Base-by-base conservation (phyloP, 768 basidiomycete species). In the Symmetrospora coprosmae region DNA sequence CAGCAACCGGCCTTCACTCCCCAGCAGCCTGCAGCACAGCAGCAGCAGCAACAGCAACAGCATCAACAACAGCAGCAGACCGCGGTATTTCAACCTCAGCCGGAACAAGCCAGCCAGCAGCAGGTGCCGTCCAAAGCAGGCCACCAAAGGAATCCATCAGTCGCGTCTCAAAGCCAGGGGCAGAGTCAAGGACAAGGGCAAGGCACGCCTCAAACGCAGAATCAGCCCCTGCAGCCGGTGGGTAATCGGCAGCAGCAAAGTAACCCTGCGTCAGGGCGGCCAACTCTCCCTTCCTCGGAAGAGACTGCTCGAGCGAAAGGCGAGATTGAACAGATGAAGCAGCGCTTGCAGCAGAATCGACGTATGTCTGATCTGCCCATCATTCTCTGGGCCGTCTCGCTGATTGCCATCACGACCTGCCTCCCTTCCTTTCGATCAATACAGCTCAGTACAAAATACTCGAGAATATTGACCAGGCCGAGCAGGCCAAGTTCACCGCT, bases 401-500 rank as follows among this genome's bases (percentile, higher is more conserved):
- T n/a, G n/a, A n/a, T n/a, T n/a, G n/a, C n/a, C n/a, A n/a, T n/a
- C n/a, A n/a, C n/a, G n/a, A n/a, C n/a, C n/a, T n/a, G n/a, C n/a
- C n/a, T n/a, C n/a, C n/a, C n/a, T n/a, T n/a, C n/a, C n/a, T n/a
- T n/a, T n/a, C n/a, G n/a, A n/a, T n/a, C n/a, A n/a, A n/a, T n/a
- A n/a, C 25, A 46, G 43, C 43, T 11, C 43, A 46, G 11, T 37
- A 63, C 53, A 62, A 65, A 40, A 21, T 34, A 0, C 14, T 66
- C 37, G 46, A 62, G 16, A 47, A 11, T 17, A 37, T 65, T 2
- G 23, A 64, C 11, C 60, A 60, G 0, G 58, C 65, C 8, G 61
- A 68, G 28, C 25, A 43, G 28, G 55, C 47, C 14, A 8, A 31
- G 3, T 60, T 65, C 34, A 51, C 59, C 13, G 39, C 19, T 0